Evolutionary conservation across 176 grass and related monocot genomes (phyloP), one percentile per base, ranked within the genome.

Genomic region (Pharus latifolius): DNA sequence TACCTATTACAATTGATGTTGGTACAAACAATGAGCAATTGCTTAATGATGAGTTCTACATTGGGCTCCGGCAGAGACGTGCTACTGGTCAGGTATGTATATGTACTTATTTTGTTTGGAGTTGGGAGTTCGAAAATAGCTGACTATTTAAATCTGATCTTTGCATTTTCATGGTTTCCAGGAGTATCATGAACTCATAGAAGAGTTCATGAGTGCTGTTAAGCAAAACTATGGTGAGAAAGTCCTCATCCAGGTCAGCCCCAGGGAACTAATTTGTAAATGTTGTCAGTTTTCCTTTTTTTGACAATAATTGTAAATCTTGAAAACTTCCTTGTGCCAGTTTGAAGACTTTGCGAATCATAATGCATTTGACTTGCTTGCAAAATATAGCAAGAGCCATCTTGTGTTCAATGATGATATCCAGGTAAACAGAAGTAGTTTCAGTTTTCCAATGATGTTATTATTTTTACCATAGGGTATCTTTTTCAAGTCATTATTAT

Each of bases 381-480:
- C 79, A 69, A 94, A 88, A 75, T 99, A 95, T 55, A 88, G 84
- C 82, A 94, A 99, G 84, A 86, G 59, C n/a, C 96, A 99, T 82
- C 96, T 99, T 57, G 96, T 99, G 57, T 99, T 99, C 75, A 99
- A 99, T 73, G 96, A 99, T 79, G 96, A 99, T 73, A 99, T 99
- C 79, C 96, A 94, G 90, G 96, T 99, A 53, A 69, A 50, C 37
- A 2, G 15, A 69, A 77, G 46, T 20, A 62, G 34, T 62, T 56
- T 67, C 72, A 24, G 23, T 45, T 14, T 49, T 20, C 4, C 31
- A 12, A 9, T 62, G 28, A 52, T 31, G 29, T 6, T 45, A 54
- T 25, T 20, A 44, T 68, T 49, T 74, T 64, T 64, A 22, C 55
- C 10, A 53, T 6, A 67, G 37, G 61, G 19, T 55, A 56, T 37